Conservation (phyloP, 305 asterid genomes). For the Fraxinus xanthoxyloides region DNA sequence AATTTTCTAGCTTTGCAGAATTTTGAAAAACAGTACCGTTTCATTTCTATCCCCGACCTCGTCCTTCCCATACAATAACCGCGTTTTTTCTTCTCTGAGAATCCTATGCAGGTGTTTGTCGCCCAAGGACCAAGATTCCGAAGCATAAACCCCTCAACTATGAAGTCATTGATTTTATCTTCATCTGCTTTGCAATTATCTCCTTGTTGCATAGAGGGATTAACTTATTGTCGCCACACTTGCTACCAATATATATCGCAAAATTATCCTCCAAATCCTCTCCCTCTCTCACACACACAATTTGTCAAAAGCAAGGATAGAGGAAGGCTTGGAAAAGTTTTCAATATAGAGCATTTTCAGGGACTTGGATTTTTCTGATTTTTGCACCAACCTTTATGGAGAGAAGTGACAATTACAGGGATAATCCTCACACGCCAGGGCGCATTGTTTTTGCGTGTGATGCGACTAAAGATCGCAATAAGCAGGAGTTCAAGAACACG, state of each 20-base stretch:
- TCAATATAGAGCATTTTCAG: background rate
- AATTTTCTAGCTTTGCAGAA: background rate
- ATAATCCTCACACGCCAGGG: conserved; percentile 39
- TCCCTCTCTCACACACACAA: background rate
- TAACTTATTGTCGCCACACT: conserved; percentile 24
- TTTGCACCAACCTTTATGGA: conserved; percentile 20
- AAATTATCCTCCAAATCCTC: conserved; percentile 8
- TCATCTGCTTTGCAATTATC: conserved; percentile 21
- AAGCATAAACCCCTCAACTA: background rate
- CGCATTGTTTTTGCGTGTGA: conserved; percentile 56
- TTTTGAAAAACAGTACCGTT: background rate
- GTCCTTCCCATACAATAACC: background rate
- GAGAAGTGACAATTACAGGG: conserved; percentile 31
- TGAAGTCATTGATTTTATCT: conserved; percentile 10
- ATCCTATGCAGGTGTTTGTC: background rate
- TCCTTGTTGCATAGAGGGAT: conserved; percentile 14
- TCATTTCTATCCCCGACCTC: background rate
- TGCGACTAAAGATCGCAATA: conserved; percentile 46
- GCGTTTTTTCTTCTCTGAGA: background rate
- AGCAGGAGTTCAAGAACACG: conserved; percentile 39
- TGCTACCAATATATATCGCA: background rate
- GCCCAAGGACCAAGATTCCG: background rate
- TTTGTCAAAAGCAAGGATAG: background rate
- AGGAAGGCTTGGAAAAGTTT: background rate
- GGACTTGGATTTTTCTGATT: background rate